A percentile compares a stretch with the other conserved stretches of the same genome.
phyloP scores from a whole-genome alignment of 2,329 filamentous ascomycete genomes.

The Verticillium nubilum region DNA sequence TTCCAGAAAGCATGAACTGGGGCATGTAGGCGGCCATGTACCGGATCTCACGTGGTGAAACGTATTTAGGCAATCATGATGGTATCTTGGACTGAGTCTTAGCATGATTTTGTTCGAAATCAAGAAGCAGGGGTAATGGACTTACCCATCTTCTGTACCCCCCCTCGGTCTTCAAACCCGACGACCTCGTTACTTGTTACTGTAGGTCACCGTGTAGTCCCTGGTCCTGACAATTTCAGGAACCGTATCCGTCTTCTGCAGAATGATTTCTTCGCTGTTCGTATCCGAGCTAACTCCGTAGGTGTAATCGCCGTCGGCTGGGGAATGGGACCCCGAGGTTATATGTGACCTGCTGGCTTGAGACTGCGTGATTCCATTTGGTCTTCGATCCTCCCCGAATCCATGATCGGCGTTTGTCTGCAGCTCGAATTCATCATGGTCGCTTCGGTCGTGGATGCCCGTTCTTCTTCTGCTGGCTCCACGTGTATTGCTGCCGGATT shows the following conservation, averaged over 20 bases:
- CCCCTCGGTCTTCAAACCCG: too few species aligned
- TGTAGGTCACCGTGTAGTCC: slow-evolving; percentile 1
- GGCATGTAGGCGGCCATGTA: too few species aligned
- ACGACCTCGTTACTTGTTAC: not conserved
- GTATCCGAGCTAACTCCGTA: not conserved
- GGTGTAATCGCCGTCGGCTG: not conserved
- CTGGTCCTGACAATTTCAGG: not conserved
- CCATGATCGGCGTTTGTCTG: not conserved
- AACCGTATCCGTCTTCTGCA: not conserved
- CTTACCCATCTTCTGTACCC: too few species aligned
- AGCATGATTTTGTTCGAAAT: too few species aligned
- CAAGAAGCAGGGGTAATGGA: too few species aligned
- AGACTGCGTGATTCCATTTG: not conserved
- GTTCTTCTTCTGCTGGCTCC: not conserved
- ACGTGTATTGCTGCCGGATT: not conserved
- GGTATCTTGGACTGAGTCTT: too few species aligned
- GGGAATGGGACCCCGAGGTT: not conserved
- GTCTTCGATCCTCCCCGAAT: not conserved
- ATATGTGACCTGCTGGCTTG: not conserved
- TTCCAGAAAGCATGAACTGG: too few species aligned
- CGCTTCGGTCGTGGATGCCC: not conserved
- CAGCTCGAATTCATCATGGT: slow-evolving; percentile 1
- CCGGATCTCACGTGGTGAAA: too few species aligned
- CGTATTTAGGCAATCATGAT: too few species aligned
- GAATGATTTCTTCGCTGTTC: slow-evolving; percentile 5